Evolutionary conservation across 2,329 filamentous ascomycete genomes (phyloP), one percentile per base, ranked within the genome.

Genomic region (Diaporthe sp.): DNA sequence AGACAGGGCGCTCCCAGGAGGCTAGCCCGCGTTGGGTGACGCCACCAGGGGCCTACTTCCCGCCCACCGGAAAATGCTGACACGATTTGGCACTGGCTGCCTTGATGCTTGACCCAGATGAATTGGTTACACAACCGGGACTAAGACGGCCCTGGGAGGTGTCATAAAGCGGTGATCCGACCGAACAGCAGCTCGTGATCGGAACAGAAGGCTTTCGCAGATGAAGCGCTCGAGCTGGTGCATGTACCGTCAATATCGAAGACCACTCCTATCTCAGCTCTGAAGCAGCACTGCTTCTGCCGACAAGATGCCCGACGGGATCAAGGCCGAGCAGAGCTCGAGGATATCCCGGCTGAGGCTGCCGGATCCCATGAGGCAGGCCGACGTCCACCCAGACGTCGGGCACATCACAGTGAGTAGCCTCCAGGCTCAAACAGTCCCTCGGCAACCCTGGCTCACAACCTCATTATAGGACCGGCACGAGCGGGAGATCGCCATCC

Each of bases 401-500:
- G 44, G 57, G 10, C 71, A 72, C 17, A 72, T 72, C 57, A 62
- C 71, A 1, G 71, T 61, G 22, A 72, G 71, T 72, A 1, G 13
- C 9, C 3, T 9, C 28, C 28, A 25, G 0, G 8, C 7, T 7
- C 31, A 37, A 4, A 28, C 13, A 7, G 10, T 6, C 7, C 12
- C 39, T 28, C 3, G 0, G 5, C n/a, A 31, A 31, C 2, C 15
- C 53, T 17, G 60, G 57, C 71, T 72, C 71, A 72, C 49, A 37
- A 37, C 2, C 46, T 22, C n/a, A 4, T 0, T 25, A 0, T 39
- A 72, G 71, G 71, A 72, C 3, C 71, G 71, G 12, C 67, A 60
- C 28, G 73, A 77, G 49, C 70, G 76, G 1, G 76, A 76, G 57
- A 75, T 53, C 25, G 71, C 73, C 9, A 74, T 76, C 25, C 53